Conservation (phyloP, 306 rosid species). For the Cucurbita pepo region DNA sequence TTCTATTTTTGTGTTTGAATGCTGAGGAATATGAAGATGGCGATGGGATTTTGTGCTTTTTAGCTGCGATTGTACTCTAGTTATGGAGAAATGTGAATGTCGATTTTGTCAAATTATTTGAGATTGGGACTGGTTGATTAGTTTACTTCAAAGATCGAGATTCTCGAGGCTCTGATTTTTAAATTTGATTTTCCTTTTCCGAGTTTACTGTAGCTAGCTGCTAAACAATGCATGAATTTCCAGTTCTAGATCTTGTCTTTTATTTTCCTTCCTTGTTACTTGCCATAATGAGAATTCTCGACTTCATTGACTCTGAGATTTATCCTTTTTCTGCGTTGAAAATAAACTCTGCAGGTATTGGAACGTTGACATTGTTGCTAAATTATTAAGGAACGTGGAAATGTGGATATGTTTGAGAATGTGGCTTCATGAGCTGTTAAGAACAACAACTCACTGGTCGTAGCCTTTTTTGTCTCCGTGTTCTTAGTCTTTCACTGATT, state of each 20-base stretch:
- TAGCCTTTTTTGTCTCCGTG: conserved; percentile 29
- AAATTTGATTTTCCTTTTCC: neutral
- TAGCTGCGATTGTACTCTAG: neutral
- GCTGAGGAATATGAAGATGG: conserved; percentile 2
- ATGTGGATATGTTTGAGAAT: conserved; percentile 27
- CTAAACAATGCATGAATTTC: conserved; percentile 3
- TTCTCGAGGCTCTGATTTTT: neutral
- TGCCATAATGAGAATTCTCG: neutral
- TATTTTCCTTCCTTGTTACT: neutral
- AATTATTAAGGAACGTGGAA: conserved; percentile 36
- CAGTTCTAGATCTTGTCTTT: conserved; percentile 4
- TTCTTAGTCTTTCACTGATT: conserved; percentile 28
- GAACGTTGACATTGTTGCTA: conserved; percentile 2
- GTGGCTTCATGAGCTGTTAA: conserved; percentile 17
- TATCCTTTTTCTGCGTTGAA: neutral
- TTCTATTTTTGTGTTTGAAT: conserved; percentile 7
- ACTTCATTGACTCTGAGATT: neutral
- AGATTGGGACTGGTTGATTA: neutral
- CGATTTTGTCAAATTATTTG: neutral
- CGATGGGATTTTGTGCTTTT: neutral
- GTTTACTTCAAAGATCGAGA: conserved; percentile 3
- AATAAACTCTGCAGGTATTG: neutral
- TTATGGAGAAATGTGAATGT: conserved; percentile 5
- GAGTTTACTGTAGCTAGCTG: neutral
- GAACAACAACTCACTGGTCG: conserved; percentile 21